These are phyloP conservation scores for Circinella minor DNA, from an alignment of 371 early-diverging fungal genomes.

Conservation along the genomic window DNA sequence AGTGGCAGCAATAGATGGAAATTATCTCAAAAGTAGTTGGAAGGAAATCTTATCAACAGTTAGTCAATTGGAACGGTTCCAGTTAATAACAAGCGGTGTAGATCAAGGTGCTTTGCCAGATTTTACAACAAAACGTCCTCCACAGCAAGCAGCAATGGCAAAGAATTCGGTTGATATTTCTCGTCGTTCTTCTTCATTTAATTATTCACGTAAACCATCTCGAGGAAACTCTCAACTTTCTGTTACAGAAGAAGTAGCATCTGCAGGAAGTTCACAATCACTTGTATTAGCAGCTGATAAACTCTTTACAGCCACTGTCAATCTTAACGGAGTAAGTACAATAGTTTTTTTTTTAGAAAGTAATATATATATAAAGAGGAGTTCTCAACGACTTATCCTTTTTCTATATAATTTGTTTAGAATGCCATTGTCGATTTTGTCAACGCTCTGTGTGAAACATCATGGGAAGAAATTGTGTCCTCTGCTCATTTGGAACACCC, in stretches of 20 bases:
- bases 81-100: conserved; percentile 60
- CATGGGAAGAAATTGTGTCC: conserved; percentile 89
- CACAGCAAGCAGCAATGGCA: neutral
- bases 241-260: conserved; percentile 56
- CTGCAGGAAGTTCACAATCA: conserved; percentile 64
- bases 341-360: neutral
- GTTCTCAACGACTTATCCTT: neutral
- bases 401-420: conserved; percentile 12
- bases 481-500: conserved; percentile 66
- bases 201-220: conserved; percentile 17
- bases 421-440: conserved; percentile 90
- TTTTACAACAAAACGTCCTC: conserved; percentile 29
- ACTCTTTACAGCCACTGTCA: conserved; percentile 72
- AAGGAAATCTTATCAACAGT: conserved; percentile 88
- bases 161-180: conserved; percentile 35
- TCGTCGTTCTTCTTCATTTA: conserved; percentile 40
- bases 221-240: conserved; percentile 41
- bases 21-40: conserved; percentile 86
- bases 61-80: conserved; percentile 83
- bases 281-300: conserved; percentile 83
- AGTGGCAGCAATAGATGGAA: conserved; percentile 83
- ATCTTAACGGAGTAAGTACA: conserved; percentile 49
- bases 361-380: too few species aligned
- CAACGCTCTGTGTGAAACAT: conserved; percentile 81
- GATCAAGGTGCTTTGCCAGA: conserved; percentile 45